Percentiles rank a stretch among this genome's conserved stretches.
Conservation (phyloP, 768 basidiomycete species). For the Coprinellus micaceus region DNA sequence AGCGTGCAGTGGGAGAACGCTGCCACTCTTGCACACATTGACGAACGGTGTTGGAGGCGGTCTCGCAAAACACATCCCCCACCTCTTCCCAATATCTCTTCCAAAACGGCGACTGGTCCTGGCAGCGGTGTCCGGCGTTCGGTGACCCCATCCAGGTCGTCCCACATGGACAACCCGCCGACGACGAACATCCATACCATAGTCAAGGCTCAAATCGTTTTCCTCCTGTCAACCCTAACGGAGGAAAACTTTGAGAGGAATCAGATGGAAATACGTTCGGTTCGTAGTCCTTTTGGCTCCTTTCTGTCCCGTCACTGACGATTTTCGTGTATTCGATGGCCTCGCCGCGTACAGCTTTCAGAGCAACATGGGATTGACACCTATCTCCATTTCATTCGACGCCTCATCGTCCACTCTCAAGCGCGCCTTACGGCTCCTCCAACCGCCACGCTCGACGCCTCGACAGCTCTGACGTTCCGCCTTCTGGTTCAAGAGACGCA, state of each 20-base stretch:
- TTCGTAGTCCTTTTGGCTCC: conserved; percentile 40
- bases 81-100: conserved; percentile 37
- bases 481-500: conserved; percentile 86
- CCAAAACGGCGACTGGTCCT: conserved; percentile 71
- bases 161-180: conserved; percentile 84
- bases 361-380: conserved; percentile 97
- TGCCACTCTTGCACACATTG: conserved; percentile 40
- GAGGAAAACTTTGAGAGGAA: conserved; percentile 97
- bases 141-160: conserved; percentile 77
- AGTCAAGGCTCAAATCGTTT: conserved; percentile 96
- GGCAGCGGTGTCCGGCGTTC: conserved; percentile 67
- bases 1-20: conserved; percentile 21
- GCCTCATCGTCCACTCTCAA: conserved; percentile 88
- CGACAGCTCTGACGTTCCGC: conserved; percentile 75
- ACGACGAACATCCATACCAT: conserved; percentile 87
- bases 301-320: conserved; percentile 7
- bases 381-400: conserved; percentile 95
- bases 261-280: conserved; percentile 90
- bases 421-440: conserved; percentile 58
- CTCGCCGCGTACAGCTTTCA: conserved; percentile 61
- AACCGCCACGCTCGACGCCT: conserved; percentile 62
- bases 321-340: conserved; percentile 7
- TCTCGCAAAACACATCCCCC: conserved; percentile 26
- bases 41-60: conserved; percentile 42
- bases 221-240: conserved; percentile 90